Evolutionary conservation across 2,329 filamentous ascomycete genomes (phyloP), one percentile per base, ranked within the genome.

Genomic region (Botrytis tulipae): DNA sequence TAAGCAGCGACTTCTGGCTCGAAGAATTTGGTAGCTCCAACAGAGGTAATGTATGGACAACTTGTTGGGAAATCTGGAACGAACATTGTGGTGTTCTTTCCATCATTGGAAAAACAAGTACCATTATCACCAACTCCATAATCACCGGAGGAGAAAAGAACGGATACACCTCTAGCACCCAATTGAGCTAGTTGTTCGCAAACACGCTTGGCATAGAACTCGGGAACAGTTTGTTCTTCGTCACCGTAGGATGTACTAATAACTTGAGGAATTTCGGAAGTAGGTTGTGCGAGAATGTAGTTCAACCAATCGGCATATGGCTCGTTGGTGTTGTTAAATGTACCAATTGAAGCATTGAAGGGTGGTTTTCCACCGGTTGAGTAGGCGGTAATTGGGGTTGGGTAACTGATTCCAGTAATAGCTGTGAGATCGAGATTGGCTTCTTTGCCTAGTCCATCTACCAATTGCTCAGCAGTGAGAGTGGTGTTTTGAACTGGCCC

Each of bases 241-340:
- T 90, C 88, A 22, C 85, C 86, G 78, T 90, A 90, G 22, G 87
- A 88, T 32, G 88, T 85, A 65, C 86, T 86, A 20, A 90, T 83
- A 3, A 90, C 85, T 70, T 88, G 87, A 0, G 89, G 88, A 22
- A 89, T 78, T 32, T 84, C 68, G 20, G 68, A 40, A 14, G 42
- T 80, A 12, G 81, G 79, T 61, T 86, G 84, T 0, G 82, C 79
- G 1, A 89, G 81, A 20, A 90, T 80, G 73, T 85, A 84, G 65
- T 87, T 82, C 10, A 89, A 81, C 76, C 88, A 86, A 51, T 87
- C 85, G 1, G 89, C 81, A 75, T 87, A 90, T 0, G 88, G 88
- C 78, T 90, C 88, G 77, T 90, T 77, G 59, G 14, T 90, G 80
- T 78, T 65, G 1, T 71, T 73, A 40, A 67, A 25, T 42, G 72